These are phyloP conservation scores for Adiantum capillusveneris DNA, from an alignment of 75 land plant species.

Conservation along the genomic window DNA sequence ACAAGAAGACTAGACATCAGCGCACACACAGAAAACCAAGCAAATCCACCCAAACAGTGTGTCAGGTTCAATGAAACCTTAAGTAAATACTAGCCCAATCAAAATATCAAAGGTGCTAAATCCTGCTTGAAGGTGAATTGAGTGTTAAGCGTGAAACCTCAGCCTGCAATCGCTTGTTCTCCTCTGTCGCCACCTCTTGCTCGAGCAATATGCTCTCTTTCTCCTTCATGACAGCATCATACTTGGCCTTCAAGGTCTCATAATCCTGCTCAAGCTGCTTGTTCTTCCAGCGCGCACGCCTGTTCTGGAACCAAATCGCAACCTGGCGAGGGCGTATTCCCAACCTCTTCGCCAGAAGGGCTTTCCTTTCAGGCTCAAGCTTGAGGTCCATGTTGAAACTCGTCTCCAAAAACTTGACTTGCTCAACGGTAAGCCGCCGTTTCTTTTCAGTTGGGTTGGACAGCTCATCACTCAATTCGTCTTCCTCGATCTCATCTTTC, in stretches of 20 bases:
- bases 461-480: background rate
- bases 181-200: slow-evolving; percentile 2
- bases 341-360: slow-evolving; percentile 13
- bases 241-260: slow-evolving; percentile 10
- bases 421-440: slow-evolving; percentile 18
- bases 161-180: background rate
- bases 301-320: slow-evolving; percentile 29
- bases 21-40: no score
- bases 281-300: slow-evolving; percentile 23
- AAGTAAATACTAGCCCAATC: no score
- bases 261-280: slow-evolving; percentile 30
- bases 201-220: slow-evolving; percentile 16
- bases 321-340: slow-evolving; percentile 26
- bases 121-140: no score
- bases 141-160: background rate
- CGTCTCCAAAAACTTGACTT: slow-evolving; percentile 24
- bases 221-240: slow-evolving; percentile 13
- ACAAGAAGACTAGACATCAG: no score
- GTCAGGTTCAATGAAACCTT: no score
- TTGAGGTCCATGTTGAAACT: slow-evolving; percentile 19
- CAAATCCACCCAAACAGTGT: no score
- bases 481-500: background rate
- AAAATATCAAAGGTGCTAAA: no score
- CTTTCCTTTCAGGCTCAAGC: slow-evolving; percentile 25
- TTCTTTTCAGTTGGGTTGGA: slow-evolving; percentile 12